These are phyloP conservation scores for Mimosa bimucronata DNA, from an alignment of 306 rosid genomes.

Conservation along the genomic window DNA sequence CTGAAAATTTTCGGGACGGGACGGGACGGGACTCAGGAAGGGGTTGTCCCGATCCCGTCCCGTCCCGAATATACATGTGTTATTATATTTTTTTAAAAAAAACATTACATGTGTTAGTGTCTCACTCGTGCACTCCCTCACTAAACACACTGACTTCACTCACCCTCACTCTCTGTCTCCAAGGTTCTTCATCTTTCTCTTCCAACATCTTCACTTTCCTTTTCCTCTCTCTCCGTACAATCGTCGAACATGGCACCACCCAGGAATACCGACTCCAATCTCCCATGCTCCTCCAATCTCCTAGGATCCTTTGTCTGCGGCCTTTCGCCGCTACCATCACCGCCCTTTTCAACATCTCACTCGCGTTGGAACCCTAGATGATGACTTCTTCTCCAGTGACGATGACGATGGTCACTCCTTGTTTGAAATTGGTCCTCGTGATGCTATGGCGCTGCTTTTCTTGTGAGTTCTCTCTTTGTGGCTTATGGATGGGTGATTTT, in stretches of 20 bases:
- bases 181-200: conserved; percentile 55
- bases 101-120: too few species aligned
- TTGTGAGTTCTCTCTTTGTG: conserved; percentile 72
- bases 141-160: too few species aligned
- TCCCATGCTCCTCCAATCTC: conserved; percentile 29
- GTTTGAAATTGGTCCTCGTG: conserved; percentile 78
- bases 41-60: too few species aligned
- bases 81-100: too few species aligned
- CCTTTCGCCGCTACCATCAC: conserved; percentile 48
- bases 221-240: conserved; percentile 75
- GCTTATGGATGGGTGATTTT: conserved; percentile 90
- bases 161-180: too few species aligned
- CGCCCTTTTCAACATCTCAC: conserved; percentile 88
- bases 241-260: conserved; percentile 72
- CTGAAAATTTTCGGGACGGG: too few species aligned
- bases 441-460: conserved; percentile 69
- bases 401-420: conserved; percentile 71
- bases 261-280: conserved; percentile 39
- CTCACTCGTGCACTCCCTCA: too few species aligned
- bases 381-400: conserved; percentile 86
- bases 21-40: too few species aligned
- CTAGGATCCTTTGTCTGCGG: conserved; percentile 39
- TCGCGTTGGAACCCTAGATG: conserved; percentile 89
- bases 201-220: conserved; percentile 64
- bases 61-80: too few species aligned